These are phyloP conservation scores for Ceratocystis eucalypticola DNA, from an alignment of 2,329 filamentous ascomycete species.

Conservation along the genomic window DNA sequence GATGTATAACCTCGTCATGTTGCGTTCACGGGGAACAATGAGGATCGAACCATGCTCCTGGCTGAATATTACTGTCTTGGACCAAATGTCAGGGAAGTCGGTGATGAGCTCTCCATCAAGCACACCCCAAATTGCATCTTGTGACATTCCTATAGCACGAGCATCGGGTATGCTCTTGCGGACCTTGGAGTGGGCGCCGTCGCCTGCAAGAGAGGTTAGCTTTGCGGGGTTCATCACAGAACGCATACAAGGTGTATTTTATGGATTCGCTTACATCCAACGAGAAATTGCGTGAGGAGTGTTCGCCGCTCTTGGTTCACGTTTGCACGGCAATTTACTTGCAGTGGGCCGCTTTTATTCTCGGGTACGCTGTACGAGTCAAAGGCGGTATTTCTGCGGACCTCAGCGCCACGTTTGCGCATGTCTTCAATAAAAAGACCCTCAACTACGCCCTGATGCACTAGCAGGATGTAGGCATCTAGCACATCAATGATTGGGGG, in stretches of 20 bases:
- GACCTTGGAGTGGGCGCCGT: slow-evolving; percentile 59
- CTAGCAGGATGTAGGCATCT: slow-evolving; percentile 43
- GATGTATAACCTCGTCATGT: slow-evolving; percentile 52
- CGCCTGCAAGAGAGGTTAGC: slow-evolving; percentile 31
- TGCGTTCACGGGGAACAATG: slow-evolving; percentile 60
- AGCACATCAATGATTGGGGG: slow-evolving; percentile 46
- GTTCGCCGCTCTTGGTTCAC: slow-evolving; percentile 38
- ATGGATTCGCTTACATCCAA: slow-evolving; percentile 42
- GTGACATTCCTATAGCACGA: slow-evolving; percentile 42
- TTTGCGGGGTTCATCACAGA: not conserved
- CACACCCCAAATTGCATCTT: slow-evolving; percentile 51
- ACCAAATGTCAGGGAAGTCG: slow-evolving; percentile 63
- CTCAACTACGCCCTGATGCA: slow-evolving; percentile 66
- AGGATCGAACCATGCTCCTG: slow-evolving; percentile 55
- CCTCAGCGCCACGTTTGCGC: slow-evolving; percentile 46
- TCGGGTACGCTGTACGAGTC: slow-evolving; percentile 40
- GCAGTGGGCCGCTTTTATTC: slow-evolving; percentile 32
- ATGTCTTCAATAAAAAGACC: slow-evolving; percentile 57
- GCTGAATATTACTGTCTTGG: slow-evolving; percentile 55
- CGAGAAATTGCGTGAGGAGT: slow-evolving; percentile 47
- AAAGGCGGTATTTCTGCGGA: slow-evolving; percentile 52
- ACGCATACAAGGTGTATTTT: not conserved
- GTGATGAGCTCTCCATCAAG: slow-evolving; percentile 58
- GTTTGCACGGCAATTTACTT: slow-evolving; percentile 39
- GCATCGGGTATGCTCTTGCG: slow-evolving; percentile 47